Evolutionary conservation across 495 filamentous ascomycete genomes (phyloP).

Genomic region (Penicillium chermesinum): DNA sequence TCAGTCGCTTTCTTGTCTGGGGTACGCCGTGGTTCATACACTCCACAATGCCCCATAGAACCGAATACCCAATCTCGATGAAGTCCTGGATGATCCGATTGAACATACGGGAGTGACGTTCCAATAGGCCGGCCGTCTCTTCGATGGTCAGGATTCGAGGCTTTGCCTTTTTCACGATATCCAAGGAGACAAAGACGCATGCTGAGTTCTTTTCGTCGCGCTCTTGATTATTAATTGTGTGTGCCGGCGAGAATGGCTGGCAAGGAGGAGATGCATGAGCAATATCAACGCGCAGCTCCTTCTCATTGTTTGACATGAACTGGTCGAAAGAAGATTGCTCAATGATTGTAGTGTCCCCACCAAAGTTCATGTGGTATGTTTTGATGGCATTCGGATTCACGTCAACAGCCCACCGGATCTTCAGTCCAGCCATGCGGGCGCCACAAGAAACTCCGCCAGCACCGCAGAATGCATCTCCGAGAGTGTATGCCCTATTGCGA

Average conservation of each 20-base stretch:
- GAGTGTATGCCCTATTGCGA: slow-evolving; percentile 45
- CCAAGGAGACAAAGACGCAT: slow-evolving; percentile 57
- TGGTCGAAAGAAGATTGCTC: slow-evolving; percentile 18
- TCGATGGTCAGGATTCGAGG: slow-evolving; percentile 80
- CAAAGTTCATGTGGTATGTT: slow-evolving; percentile 60
- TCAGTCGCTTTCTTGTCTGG: slow-evolving; percentile 56
- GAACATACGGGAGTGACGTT: slow-evolving; percentile 49
- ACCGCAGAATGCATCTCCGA: slow-evolving; percentile 71
- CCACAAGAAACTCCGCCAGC: slow-evolving; percentile 72
- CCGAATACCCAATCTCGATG: slow-evolving; percentile 60
- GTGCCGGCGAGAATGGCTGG: slow-evolving; percentile 73
- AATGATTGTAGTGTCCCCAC: slow-evolving; percentile 33
- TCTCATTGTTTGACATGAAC: slow-evolving; percentile 25
- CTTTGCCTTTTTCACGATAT: slow-evolving; percentile 53
- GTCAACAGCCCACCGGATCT: slow-evolving; percentile 60
- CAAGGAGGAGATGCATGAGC: slow-evolving; percentile 82
- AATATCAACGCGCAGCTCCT: slow-evolving; percentile 54
- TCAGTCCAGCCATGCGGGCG: slow-evolving; percentile 56
- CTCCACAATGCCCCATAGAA: slow-evolving; percentile 53
- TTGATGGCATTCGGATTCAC: slow-evolving; percentile 46
- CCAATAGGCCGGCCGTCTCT: slow-evolving; percentile 65
- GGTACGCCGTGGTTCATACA: slow-evolving; percentile 57
- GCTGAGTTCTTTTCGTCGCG: slow-evolving; percentile 73
- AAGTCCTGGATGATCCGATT: slow-evolving; percentile 60
- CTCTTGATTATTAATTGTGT: slow-evolving; percentile 53